Base-by-base conservation (phyloP, 768 basidiomycete genomes). In the Podaxis sp. region DNA sequence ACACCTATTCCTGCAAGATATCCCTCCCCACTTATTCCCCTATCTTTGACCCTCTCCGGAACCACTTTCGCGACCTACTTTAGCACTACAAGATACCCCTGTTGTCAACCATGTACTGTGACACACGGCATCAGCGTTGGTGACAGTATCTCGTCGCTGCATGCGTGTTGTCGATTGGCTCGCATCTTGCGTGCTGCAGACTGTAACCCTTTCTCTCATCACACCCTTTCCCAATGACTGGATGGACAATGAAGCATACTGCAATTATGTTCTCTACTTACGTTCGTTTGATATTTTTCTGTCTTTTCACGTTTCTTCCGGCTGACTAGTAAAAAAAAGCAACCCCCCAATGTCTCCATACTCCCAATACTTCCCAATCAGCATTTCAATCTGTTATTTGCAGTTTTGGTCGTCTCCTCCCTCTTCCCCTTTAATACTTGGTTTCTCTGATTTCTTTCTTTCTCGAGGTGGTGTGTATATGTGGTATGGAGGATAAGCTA, bases 1-100 rank as follows among this genome's bases (percentile, higher is more conserved):
- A 69, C 66, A 40, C 64, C 63, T 38, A 52, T 49, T 59, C 61
- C 56, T 40, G 60, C 68, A 65, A 66, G 54, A 66, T 66, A 64
- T 66, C 57, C 64, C 24, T 49, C 57, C 33, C 43, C 52, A 33
- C 59, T 50, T 63, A 25, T 57, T 55, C 27, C 46, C 64, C 19
- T 57, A 40, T 64, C 56, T 62, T 53, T 53, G 40, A 22, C 51
- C 61, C 29, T 62, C 46, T 63, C 37, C 27, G 64, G 57, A 57
- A 55, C 47, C 57, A 22, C 57, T 55, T 55, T 50, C 29, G 57
- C 55, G 43, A 46, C 25, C 38, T 15, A 25, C 22, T 43, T 41
- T 41, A 56, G 55, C 55, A 56, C 55, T 56, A 27, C 38, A 56
- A 56, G 55, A 56, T 56, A 56, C 40, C 38, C 55, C 40, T 33